Evolutionary conservation across 495 filamentous ascomycete genomes (phyloP), one percentile per base, ranked within the genome.

Genomic region (Baudoinia panamericana): DNA sequence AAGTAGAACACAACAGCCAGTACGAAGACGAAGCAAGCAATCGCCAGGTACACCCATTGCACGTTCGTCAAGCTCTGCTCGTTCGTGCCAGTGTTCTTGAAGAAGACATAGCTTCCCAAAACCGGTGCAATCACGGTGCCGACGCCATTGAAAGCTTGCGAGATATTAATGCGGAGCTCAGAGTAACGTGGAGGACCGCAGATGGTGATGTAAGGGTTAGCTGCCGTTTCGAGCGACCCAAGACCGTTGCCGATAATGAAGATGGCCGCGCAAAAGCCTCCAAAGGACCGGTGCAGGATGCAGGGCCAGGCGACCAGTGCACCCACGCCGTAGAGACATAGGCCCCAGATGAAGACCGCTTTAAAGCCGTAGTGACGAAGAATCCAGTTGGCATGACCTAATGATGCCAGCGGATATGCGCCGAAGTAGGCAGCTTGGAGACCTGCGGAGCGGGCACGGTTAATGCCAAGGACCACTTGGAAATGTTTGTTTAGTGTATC

Each of bases 41-140:
- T 78, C 25, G 73, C 78, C 4, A 82, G 66, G 55, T 85, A 85
- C 3, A 78, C 75, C 75, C 76, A 84, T 54, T 84, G 78, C 11
- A 84, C 80, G 45, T 70, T 71, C 17, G 56, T 39, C 15, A 83
- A 57, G 0, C 65, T 65, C 21, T 62, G 54, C 19, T 58, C 59
- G 22, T 69, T 64, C 16, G 16, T 34, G 26, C 68, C 67, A 6
- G 66, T 63, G 25, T 68, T 59, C 31, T 63, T 66, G 60, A 83
- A 84, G 63, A 84, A 75, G 25, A 82, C 78, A 28, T 72, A 73
- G 5, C 71, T 73, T 15, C 73, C 80, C 4, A 83, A 57, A 0
- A 82, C 64, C 1, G 80, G 79, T 3, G 76, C 78, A 5, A 82
- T 61, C 24, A 71, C 64, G 0, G 70, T 68, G 0, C 80, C 80